A percentile compares a stretch with the other conserved stretches of the same genome.
Evolutionary conservation across 2,329 filamentous ascomycete species (phyloP).

Genomic region (Scortechinia acanthostroma): DNA sequence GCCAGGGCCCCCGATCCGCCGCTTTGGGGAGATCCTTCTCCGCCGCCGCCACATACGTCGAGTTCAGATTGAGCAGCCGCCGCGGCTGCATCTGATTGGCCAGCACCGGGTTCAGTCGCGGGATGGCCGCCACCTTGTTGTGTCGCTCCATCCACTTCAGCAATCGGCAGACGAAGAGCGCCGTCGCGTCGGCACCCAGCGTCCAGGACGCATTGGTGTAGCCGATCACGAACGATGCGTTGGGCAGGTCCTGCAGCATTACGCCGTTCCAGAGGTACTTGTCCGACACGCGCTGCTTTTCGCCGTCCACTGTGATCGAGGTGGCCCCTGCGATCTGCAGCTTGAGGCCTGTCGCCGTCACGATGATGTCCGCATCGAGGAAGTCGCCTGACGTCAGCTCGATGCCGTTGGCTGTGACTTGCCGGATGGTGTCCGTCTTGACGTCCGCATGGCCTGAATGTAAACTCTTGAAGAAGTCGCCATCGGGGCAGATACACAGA

Average conservation of each 20-base stretch:
- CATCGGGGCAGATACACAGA: slow-evolving; percentile 57
- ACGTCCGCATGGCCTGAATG: slow-evolving; percentile 33
- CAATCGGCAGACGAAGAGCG: slow-evolving; percentile 36
- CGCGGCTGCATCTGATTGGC: slow-evolving; percentile 18
- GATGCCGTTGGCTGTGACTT: slow-evolving; percentile 37
- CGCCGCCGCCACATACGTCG: slow-evolving; percentile 33
- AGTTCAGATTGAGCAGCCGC: slow-evolving; percentile 27
- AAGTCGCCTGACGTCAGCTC: slow-evolving; percentile 34
- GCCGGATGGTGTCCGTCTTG: slow-evolving; percentile 42
- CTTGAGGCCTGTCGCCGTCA: slow-evolving; percentile 63
- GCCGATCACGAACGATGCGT: slow-evolving; percentile 51
- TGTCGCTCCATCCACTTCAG: slow-evolving; percentile 37
- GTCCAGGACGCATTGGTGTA: slow-evolving; percentile 66
- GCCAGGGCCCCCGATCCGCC: slow-evolving; percentile 11
- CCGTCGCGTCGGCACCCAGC: slow-evolving; percentile 48
- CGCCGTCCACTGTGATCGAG: slow-evolving; percentile 42
- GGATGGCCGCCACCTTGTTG: slow-evolving; percentile 25
- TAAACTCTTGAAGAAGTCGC: slow-evolving; percentile 45
- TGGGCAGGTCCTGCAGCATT: slow-evolving; percentile 64
- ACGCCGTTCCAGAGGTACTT: slow-evolving; percentile 56
- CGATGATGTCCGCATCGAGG: slow-evolving; percentile 57
- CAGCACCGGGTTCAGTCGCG: slow-evolving; percentile 15
- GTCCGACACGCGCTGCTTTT: slow-evolving; percentile 32
- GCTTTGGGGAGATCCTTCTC: slow-evolving; percentile 27
- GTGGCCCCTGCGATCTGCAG: slow-evolving; percentile 47